A percentile compares a stretch with the other conserved stretches of the same genome.
These are phyloP conservation scores for Fusarium xylarioides DNA, from an alignment of 2,329 filamentous ascomycete species.

Conservation along the genomic window DNA sequence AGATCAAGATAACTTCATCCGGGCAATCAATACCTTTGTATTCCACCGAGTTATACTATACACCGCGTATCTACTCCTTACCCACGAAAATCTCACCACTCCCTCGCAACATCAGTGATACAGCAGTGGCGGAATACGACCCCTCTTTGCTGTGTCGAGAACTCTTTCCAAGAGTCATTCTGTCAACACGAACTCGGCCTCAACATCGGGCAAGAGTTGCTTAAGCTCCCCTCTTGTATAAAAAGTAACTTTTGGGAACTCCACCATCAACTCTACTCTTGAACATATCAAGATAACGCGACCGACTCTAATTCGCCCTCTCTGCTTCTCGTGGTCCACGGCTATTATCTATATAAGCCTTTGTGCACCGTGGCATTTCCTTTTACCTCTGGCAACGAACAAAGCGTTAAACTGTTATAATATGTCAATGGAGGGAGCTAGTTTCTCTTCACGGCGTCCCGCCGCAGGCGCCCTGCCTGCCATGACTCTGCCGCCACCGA, in stretches of 20 bases:
- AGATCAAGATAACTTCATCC: slow-evolving; percentile 2
- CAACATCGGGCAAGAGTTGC: background rate
- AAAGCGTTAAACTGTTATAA: background rate
- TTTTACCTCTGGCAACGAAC: background rate
- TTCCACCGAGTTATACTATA: background rate
- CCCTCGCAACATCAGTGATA: background rate
- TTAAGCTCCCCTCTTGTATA: background rate
- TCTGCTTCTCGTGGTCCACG: background rate
- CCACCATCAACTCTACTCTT: background rate
- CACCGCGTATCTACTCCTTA: slow-evolving; percentile 2
- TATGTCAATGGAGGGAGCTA: slow-evolving; percentile 44
- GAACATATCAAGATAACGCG: background rate
- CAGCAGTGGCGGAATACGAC: slow-evolving; percentile 13
- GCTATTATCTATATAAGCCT: background rate
- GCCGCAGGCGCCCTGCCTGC: slow-evolving; percentile 47
- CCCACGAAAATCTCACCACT: slow-evolving; percentile 20
- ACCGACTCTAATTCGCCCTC: background rate
- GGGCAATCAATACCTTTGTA: background rate
- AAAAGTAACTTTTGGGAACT: background rate
- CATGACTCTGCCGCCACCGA: slow-evolving; percentile 50
- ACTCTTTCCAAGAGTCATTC: slow-evolving; percentile 24
- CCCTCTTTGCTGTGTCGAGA: slow-evolving; percentile 9
- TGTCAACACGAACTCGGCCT: slow-evolving; percentile 1
- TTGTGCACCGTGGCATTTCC: background rate
- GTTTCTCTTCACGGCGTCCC: slow-evolving; percentile 48